Conservation (phyloP, 169 alveolate species). For the Pseudocohnilembus persalinus region DNA sequence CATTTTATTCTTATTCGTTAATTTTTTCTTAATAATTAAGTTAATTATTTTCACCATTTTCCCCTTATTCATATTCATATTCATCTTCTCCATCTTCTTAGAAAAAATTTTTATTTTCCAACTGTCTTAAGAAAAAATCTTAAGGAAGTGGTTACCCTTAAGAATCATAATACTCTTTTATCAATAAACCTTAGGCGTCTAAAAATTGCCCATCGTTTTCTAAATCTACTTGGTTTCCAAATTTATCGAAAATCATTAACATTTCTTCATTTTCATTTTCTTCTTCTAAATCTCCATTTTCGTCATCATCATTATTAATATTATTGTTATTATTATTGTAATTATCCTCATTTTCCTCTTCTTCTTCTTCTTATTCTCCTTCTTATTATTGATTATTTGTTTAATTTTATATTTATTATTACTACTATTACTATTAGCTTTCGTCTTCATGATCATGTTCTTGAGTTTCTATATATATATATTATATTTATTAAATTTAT, state of each 20-base stretch:
- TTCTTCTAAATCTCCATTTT: not conserved
- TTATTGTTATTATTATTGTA: not conserved
- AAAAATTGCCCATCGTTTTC: not conserved
- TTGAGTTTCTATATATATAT: too few relatives aligned
- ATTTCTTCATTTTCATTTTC: not conserved
- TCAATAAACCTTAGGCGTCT: not conserved
- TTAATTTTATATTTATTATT: too few relatives aligned
- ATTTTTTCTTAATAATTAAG: not conserved
- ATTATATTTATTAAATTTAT: too few relatives aligned
- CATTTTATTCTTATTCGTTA: not conserved
- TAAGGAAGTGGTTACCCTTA: not conserved
- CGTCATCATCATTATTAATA: not conserved
- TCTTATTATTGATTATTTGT: not conserved
- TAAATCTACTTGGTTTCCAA: not conserved
- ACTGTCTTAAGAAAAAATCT: not conserved
- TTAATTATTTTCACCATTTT: not conserved
- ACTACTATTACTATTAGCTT: not conserved
- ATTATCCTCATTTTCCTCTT: not conserved
- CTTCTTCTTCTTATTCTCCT: not conserved
- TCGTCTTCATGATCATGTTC: not conserved
- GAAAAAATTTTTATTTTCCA: not conserved
- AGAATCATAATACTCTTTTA: not conserved
- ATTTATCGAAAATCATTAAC: not conserved
- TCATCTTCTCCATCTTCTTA: not conserved
- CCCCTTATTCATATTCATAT: not conserved